These are phyloP conservation scores for Fusarium longipes DNA, from an alignment of 2,329 filamentous ascomycete genomes.

Conservation along the genomic window DNA sequence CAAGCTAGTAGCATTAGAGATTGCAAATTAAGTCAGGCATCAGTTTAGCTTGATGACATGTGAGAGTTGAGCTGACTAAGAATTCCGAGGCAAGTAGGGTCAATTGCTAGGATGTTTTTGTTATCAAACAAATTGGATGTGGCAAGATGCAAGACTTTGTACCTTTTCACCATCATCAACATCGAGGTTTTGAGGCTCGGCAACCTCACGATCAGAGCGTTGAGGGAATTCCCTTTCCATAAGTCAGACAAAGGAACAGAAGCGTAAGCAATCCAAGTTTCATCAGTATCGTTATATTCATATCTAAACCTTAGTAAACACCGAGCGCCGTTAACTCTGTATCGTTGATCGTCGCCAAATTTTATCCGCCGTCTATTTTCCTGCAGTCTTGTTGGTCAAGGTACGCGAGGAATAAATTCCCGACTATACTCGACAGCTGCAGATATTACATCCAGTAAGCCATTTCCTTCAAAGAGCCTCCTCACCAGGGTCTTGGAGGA, in stretches of 20 bases:
- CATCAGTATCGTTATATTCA: slow-evolving; percentile 4
- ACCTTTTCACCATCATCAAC: slow-evolving; percentile 16
- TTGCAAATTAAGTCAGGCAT: too few species aligned
- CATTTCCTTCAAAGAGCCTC: slow-evolving; percentile 6
- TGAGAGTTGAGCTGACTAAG: too few species aligned
- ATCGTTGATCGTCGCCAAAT: background rate
- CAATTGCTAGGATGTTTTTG: too few species aligned
- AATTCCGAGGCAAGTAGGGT: too few species aligned
- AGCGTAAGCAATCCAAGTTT: background rate
- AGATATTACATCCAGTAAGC: slow-evolving; percentile 2
- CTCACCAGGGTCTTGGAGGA: slow-evolving; percentile 8
- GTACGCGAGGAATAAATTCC: background rate
- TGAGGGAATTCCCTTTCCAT: background rate
- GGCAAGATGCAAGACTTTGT: accelerated
- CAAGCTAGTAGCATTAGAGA: too few species aligned
- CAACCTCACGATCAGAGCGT: accelerated
- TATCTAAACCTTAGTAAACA: background rate
- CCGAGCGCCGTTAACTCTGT: background rate
- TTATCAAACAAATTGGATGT: accelerated
- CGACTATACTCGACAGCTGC: background rate
- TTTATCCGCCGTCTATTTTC: background rate
- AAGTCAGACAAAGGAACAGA: too few species aligned
- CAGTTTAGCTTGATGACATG: too few species aligned
- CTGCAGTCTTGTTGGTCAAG: background rate
- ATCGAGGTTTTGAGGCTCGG: slow-evolving; percentile 13